Percentiles rank a stretch among this genome's conserved stretches.
These are phyloP conservation scores for Simmondsia chinensis DNA, from an alignment of 148 eudicot species.

Conservation along the genomic window DNA sequence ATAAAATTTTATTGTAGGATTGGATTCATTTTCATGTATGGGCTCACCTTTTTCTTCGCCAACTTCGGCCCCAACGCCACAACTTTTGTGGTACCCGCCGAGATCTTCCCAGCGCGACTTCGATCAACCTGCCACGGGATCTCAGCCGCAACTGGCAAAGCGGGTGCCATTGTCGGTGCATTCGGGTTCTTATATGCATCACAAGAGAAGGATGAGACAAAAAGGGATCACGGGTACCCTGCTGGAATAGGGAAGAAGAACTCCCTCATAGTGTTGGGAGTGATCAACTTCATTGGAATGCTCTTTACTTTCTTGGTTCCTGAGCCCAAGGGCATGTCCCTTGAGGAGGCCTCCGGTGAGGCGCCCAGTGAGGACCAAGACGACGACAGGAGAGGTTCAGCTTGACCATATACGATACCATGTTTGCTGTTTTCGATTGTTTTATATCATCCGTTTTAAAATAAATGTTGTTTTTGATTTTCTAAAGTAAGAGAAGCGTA, in stretches of 20 bases:
- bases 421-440: too few species aligned
- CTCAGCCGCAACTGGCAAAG: conserved; percentile 61
- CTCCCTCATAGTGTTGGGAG: conserved; percentile 33
- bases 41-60: conserved; percentile 51
- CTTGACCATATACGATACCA: too few species aligned
- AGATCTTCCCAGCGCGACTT: conserved; percentile 49
- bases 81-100: conserved; percentile 56
- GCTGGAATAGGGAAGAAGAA: conserved; percentile 48
- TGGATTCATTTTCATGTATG: conserved; percentile 48
- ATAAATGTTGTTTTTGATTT: too few species aligned
- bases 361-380: conserved; percentile 5
- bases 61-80: conserved; percentile 68
- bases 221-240: conserved; percentile 41
- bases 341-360: conserved; percentile 44
- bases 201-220: conserved; percentile 18
- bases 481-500: too few species aligned
- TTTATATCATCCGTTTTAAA: too few species aligned
- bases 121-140: conserved; percentile 62
- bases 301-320: conserved; percentile 47
- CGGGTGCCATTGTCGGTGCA: conserved; percentile 53
- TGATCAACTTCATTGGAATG: conserved; percentile 34
- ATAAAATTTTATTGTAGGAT: too few species aligned
- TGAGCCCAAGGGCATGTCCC: conserved; percentile 43
- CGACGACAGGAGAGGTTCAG: too few species aligned
- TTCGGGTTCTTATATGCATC: conserved; percentile 47